A percentile compares a stretch with the other conserved stretches of the same genome.
phyloP scores from a whole-genome alignment of 352 stramenopile genomes.

The Aphanomyces euteiches region DNA sequence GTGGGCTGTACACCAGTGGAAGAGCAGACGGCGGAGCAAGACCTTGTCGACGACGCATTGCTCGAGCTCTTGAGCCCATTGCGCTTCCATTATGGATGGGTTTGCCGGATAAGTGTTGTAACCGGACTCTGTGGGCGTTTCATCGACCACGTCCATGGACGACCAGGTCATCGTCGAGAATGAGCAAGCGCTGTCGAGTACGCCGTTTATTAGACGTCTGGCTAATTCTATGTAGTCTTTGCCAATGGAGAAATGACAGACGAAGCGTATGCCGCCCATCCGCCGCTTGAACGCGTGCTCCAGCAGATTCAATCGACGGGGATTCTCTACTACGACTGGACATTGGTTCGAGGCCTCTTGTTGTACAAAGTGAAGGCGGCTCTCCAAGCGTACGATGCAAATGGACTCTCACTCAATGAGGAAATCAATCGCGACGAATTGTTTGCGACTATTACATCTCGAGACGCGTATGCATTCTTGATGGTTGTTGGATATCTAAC shows the following conservation, averaged over 20 bases:
- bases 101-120: background rate
- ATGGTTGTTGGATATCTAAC: background rate
- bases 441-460: background rate
- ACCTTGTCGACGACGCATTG: slow-evolving; percentile 10
- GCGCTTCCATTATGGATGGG: background rate
- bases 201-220: background rate
- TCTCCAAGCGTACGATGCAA: slow-evolving; percentile 54
- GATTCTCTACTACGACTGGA: slow-evolving; percentile 66
- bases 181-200: slow-evolving; percentile 64
- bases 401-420: slow-evolving; percentile 31
- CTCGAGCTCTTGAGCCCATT: background rate
- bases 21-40: slow-evolving; percentile 20
- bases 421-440: slow-evolving; percentile 11
- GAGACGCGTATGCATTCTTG: background rate
- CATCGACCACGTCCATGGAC: background rate
- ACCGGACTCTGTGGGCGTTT: background rate
- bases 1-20: slow-evolving; percentile 22
- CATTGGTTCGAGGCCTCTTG: slow-evolving; percentile 63
- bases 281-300: slow-evolving; percentile 52
- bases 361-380: slow-evolving; percentile 48
- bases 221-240: slow-evolving; percentile 40
- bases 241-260: slow-evolving; percentile 42
- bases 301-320: slow-evolving; percentile 66
- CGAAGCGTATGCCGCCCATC: slow-evolving; percentile 39
- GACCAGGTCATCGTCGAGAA: slow-evolving; percentile 54